Conservation (phyloP, 257 asterid genomes). For the Mentha longifolia region DNA sequence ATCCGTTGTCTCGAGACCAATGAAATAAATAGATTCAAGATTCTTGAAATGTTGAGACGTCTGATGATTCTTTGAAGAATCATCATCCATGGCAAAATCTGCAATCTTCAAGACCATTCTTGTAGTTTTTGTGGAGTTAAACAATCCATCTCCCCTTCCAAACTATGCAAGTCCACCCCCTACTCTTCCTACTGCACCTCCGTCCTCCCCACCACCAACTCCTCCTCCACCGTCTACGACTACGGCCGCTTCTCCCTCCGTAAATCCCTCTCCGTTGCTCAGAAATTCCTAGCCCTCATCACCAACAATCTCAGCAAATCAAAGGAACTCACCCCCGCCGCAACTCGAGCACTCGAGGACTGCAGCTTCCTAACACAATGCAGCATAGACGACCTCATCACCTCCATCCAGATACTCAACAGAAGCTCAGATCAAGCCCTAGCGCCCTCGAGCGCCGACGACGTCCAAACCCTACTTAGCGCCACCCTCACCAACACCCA, state of each 20-base stretch:
- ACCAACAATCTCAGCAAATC: constrained; percentile 41
- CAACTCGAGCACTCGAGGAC: constrained; percentile 69
- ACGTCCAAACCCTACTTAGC: constrained; percentile 66
- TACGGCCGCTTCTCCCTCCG: constrained; percentile 62
- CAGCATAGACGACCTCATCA: constrained; percentile 55
- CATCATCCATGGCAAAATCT: too few relatives aligned
- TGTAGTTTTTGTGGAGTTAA: too few relatives aligned
- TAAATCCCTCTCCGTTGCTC: constrained; percentile 55
- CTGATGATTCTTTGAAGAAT: too few relatives aligned
- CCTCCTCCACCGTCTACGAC: constrained; percentile 59
- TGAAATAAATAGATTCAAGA: too few relatives aligned
- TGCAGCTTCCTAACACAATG: constrained; percentile 60
- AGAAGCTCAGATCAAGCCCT: constrained; percentile 41
- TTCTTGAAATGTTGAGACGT: too few relatives aligned
- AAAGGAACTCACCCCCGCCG: constrained; percentile 44
- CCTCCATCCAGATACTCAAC: constrained; percentile 37
- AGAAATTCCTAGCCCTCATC: constrained; percentile 53
- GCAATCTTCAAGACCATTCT: too few relatives aligned
- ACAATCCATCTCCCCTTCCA: constrained; percentile 39
- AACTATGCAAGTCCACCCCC: constrained; percentile 60
- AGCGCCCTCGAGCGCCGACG: constrained; percentile 50
- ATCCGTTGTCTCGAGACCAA: too few relatives aligned
- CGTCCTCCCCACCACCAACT: constrained; percentile 47
- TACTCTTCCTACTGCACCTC: constrained; percentile 58
- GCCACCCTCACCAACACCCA: constrained; percentile 70